Percentiles rank a stretch among this genome's conserved stretches.
These are phyloP conservation scores for Fusarium citri DNA, from an alignment of 2,329 filamentous ascomycete genomes.

Conservation along the genomic window DNA sequence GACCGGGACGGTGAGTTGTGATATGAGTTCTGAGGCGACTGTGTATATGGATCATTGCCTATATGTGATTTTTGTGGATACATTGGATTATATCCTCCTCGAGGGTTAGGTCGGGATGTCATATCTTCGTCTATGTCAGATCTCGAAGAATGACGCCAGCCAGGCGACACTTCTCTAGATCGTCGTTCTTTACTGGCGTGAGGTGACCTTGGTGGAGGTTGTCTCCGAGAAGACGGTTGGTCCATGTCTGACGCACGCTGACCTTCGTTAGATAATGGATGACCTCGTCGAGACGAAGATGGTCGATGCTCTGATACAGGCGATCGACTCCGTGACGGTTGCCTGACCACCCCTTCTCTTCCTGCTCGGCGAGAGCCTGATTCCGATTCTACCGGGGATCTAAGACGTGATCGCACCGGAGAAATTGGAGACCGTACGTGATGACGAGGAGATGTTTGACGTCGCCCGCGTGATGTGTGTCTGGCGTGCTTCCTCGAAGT, in stretches of 20 bases:
- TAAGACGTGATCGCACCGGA: constrained; percentile 43
- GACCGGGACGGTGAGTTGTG: constrained; percentile 60
- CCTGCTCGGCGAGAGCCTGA: constrained; percentile 41
- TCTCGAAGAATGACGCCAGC: constrained; percentile 56
- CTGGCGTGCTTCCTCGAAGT: constrained; percentile 48
- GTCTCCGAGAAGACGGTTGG: constrained; percentile 35
- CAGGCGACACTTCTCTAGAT: constrained; percentile 47
- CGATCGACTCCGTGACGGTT: constrained; percentile 44
- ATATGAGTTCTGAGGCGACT: constrained; percentile 60
- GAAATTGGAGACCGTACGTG: constrained; percentile 47
- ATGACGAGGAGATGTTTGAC: constrained; percentile 49
- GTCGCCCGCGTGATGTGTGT: constrained; percentile 50
- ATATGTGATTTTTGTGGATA: constrained; percentile 55
- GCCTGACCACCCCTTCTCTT: constrained; percentile 42
- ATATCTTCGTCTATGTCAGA: constrained; percentile 65
- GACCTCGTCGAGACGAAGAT: constrained; percentile 36
- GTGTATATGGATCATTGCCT: constrained; percentile 53
- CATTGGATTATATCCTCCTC: constrained; percentile 55
- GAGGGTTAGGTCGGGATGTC: constrained; percentile 57
- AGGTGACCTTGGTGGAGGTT: constrained; percentile 46
- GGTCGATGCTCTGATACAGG: constrained; percentile 35
- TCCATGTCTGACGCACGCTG: constrained; percentile 38
- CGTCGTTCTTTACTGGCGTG: constrained; percentile 44
- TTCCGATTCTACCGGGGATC: constrained; percentile 45
- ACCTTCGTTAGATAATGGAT: constrained; percentile 42